Base-by-base conservation (phyloP, 257 asterid species). In the Penstemon eatonii region DNA sequence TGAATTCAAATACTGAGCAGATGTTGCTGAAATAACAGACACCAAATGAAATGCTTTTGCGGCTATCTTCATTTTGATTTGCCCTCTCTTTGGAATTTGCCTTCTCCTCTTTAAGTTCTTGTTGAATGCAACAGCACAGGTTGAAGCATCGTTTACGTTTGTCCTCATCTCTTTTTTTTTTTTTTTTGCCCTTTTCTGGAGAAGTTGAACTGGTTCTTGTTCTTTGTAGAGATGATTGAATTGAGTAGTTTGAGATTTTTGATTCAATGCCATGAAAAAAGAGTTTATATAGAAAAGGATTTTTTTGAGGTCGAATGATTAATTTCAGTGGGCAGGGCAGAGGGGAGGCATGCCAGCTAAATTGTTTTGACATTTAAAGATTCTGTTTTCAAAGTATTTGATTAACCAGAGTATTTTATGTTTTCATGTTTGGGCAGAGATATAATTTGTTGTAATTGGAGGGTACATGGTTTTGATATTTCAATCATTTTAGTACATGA, bases 51-150 rank as follows among this genome's bases (percentile, higher is more conserved):
- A 72, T 25, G 86, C 92, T 60, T 80, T 81, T 0, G 89, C 76
- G 42, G 87, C 95, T 47, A 87, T 87, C 80, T 71, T 85, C 46
- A 61, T 71, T 77, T 85, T 87, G 75, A 85, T 82, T 43, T 83
- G 89, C 43, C 95, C 96, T 61, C 95, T 76, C 62, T 72, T 78
- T 0, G 87, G 87, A 15, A 70, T 37, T 0, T 66, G 43, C 39
- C 80, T 54, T 44, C 69, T 66, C 9, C 65, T 63, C 66, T 45
- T 59, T 15, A 69, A 64, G 18, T 65, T 67, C 66, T 60, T 78
- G 59, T 52, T 55, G 8, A 61, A 65, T 18, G 71, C 51, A 10
- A 69, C 51, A 11, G 51, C 7, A 39, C 42, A 5, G 60, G 85
- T 0, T 89, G 96, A 33, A 44, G 60, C 56, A 61, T 79, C 76